Evolutionary conservation across 768 basidiomycete genomes (phyloP), one percentile per base, ranked within the genome.

Genomic region (Podaxis sp.): DNA sequence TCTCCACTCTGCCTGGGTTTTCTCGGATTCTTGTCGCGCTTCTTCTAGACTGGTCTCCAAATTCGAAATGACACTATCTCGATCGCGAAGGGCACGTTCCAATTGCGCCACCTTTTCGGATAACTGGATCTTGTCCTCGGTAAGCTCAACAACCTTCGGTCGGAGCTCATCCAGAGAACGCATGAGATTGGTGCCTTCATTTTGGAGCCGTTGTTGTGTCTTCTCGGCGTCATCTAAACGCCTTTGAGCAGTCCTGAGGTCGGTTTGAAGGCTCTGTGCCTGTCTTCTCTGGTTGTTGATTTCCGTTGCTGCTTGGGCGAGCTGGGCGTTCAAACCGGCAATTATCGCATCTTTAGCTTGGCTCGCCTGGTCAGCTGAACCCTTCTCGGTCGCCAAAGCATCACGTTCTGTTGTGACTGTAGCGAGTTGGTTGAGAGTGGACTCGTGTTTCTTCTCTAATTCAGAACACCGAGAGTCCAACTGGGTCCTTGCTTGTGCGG

Each of bases 151-250:
- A 65, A 94, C 87, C 77, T 94, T 94, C 44, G 90, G 85, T 33
- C 89, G 84, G 86, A 94, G 89, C 74, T 94, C 92, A 65, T 94
- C 88, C 64, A 95, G 75, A n/a, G 90, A 87, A 30, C 81, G 84
- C 86, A 94, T 84, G 38, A 95, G 81, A 57, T 79, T 82, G n/a
- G 83, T 86, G 44, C 93, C 92, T 73, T 95, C 93, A 0, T 79
- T 76, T 68, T 93, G 93, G 2, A 95, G 79, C 63, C 84, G 87
- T 69, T 84, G 84, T 68, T 92, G 88, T 3, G 78, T 86, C 67
- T 77, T 80, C 72, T 93, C 91, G 0, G 90, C 88, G 66, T 89
- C 88, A 40, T 91, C 88, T 5, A 87, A 89, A 3, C 91, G 88
- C 57, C 87, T 81, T 44, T 76, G 80, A 5, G 90, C 84, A 63